Base-by-base conservation (phyloP, 2,329 filamentous ascomycete genomes). In the Juglanconis juglandina region DNA sequence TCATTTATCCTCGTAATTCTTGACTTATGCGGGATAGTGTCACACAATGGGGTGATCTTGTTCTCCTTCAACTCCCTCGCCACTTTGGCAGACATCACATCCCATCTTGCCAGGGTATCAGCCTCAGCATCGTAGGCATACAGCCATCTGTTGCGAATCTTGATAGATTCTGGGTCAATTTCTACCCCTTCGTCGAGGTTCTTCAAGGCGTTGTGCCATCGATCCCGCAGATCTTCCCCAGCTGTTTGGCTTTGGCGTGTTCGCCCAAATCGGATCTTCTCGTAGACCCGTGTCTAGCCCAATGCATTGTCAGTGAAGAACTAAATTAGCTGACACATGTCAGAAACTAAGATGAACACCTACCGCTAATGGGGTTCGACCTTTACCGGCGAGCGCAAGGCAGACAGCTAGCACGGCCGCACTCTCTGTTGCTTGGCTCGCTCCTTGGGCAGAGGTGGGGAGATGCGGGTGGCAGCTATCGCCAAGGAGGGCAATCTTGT, bases 391-490 rank as follows among this genome's bases (percentile, higher is more conserved):
- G n/a, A 78, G 63, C 56, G 75, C 73, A 53, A 81, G 66, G 63
- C 77, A 79, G 4, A 77, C 69, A 0, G 77, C 78, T 46, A 82
- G 63, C 35, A 77, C 77, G 3, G 72, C 77, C 0, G 74, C 79
- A 65, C 82, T 82, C 69, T 84, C 82, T 24, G 81, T 77, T 0
- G 81, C 81, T 67, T 84, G 80, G 47, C 78, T 79, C 0, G 80
- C 80, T 1, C 81, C 81, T 62, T 83, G 80, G 0, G 80, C 79
- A 58, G 77, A 79, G 0, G 80, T 83, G 0, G 81, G 81, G 6
- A 85, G 67, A 66, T 83, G 82, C 0, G 81, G 76, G 65, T 84
- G 81, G 54, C 81, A 82, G 50, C 79, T 79, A 64, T 84, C 82
- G 1, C 82, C 82, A 1, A 83, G 70, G 34, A 83, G 70, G 1